Conservation (phyloP, 75 land plant genomes). For the Pseudotsuga menziesii region DNA sequence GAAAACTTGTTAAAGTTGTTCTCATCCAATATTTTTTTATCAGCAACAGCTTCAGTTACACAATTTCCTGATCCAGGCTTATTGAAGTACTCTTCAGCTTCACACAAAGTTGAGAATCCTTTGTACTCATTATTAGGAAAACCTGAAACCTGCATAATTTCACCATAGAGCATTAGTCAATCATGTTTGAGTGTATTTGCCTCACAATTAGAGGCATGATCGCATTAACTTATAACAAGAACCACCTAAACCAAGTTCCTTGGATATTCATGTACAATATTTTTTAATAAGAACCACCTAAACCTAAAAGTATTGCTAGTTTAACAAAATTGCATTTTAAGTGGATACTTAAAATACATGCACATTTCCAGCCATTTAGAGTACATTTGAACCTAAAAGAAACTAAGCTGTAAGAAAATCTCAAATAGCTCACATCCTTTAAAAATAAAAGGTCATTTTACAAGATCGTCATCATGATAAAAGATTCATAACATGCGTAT, state of each 20-base stretch:
- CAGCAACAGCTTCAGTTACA: not conserved
- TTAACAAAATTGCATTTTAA: not conserved
- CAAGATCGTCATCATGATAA: not conserved
- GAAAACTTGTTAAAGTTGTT: not conserved
- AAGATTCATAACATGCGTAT: not conserved
- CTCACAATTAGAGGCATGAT: not conserved
- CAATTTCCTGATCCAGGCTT: not conserved
- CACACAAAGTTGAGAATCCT: not conserved
- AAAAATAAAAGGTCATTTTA: not conserved
- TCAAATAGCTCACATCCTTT: not conserved
- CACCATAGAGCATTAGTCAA: not conserved
- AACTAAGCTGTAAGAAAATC: not conserved
- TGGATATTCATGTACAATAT: not conserved
- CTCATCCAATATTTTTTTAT: not conserved
- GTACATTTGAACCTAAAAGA: not conserved
- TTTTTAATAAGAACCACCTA: not conserved
- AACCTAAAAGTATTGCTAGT: not conserved
- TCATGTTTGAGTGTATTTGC: not conserved
- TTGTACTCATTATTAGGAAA: constrained; percentile 2
- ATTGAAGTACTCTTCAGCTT: constrained; percentile 7
- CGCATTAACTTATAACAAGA: not conserved
- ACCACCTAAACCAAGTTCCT: not conserved
- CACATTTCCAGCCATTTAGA: not conserved
- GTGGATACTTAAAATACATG: not conserved
- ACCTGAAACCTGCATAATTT: constrained; percentile 1